Evolutionary conservation across 768 basidiomycete genomes (phyloP), one percentile per base, ranked within the genome.

Genomic region (Boletus barrowsii): DNA sequence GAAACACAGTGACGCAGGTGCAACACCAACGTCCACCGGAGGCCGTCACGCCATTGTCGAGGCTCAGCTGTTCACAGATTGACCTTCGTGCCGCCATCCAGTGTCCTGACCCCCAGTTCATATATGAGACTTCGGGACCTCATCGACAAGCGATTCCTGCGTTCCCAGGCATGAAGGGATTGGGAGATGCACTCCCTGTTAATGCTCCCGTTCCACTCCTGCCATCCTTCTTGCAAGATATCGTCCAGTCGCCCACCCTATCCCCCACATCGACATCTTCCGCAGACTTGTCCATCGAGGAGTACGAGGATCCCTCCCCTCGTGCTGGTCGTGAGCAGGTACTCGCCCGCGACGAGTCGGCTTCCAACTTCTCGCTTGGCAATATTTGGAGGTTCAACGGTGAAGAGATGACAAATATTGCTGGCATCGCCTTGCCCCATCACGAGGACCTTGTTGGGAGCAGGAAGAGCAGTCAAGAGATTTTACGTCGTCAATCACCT

Each of bases 191-290:
- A 51, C 64, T 62, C 50, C 64, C 58, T 61, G 37, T 49, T 46
- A 47, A 73, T 5, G 75, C 78, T 3, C 79, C 74, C 17, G 71
- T 62, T 18, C 72, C 84, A n/a, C 76, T 90, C 39, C 75, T 90
- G n/a, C 88, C 88, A 4, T 83, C 88, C 9, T 90, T 89, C 73
- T 68, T 90, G 58, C 85, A 88, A 63, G 86, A 89, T 58, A 83
- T 88, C 22, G 80, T 89, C 18, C 81, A 83, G 62, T 82, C 84
- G 1, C 84, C 84, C n/a, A 78, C 83, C 10, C 68, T 81, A 45
- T 86, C 87, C 6, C 81, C 86, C 18, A 77, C 83, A 5, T 84
- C 83, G 15, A 78, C 84, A 10, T 84, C 83, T 7, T 86, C 85
- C 2, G 79, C 84, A 5, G 87, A 87, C 52, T 67, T 87, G 41